Evolutionary conservation across 73 alveolate species (phyloP).

Genomic region (Paramecium primaurelia): DNA sequence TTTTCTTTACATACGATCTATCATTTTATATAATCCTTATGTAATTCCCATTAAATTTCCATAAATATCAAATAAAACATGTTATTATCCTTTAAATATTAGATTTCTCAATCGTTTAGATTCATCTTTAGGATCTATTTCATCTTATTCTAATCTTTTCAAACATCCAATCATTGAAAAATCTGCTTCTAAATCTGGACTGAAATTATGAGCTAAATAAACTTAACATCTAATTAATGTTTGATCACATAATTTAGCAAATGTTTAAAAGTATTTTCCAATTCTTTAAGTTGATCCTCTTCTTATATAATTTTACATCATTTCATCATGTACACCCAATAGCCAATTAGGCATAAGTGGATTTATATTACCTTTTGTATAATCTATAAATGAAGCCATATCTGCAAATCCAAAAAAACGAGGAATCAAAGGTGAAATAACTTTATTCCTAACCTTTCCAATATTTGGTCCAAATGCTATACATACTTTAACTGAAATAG

Average conservation of each 20-base stretch:
- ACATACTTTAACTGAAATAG: not conserved
- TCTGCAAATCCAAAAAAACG: constrained; percentile 9
- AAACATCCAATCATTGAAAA: constrained; percentile 26
- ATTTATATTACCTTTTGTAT: not conserved
- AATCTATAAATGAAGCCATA: not conserved
- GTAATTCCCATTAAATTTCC: constrained; percentile 30
- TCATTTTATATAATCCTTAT: not conserved
- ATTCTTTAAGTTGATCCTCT: constrained; percentile 38
- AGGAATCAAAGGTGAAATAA: not conserved
- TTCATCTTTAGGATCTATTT: not conserved
- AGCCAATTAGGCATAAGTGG: constrained; percentile 15
- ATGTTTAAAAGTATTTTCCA: constrained; percentile 23
- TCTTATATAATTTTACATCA: constrained; percentile 31
- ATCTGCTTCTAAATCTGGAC: constrained; percentile 18
- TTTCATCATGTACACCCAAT: constrained; percentile 17
- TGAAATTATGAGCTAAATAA: constrained; percentile 15
- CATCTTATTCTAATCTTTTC: constrained; percentile 25
- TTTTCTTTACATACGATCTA: not conserved
- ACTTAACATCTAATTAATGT: not conserved
- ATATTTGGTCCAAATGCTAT: constrained; percentile 37
- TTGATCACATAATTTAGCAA: constrained; percentile 5
- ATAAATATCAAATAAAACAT: not conserved
- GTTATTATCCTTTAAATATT: not conserved
- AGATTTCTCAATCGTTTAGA: not conserved
- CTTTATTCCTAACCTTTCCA: not conserved